These are phyloP conservation scores for Flaveria linearis DNA, from an alignment of 129 eudicot species.

Conservation along the genomic window DNA sequence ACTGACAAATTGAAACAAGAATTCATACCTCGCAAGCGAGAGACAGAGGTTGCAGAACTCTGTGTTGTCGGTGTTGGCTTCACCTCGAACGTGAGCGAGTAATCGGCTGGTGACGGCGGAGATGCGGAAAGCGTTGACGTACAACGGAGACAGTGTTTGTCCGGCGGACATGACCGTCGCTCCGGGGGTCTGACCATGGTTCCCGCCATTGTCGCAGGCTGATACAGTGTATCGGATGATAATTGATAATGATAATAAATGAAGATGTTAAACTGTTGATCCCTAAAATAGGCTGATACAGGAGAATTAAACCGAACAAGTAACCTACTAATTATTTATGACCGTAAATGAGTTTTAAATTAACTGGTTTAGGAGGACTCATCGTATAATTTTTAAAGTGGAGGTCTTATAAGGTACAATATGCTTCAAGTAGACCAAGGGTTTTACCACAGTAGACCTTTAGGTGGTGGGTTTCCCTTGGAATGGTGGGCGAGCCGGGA, in stretches of 20 bases:
- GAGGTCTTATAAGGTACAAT: too few relatives aligned
- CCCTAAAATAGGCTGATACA: too few relatives aligned
- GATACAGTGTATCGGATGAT: background rate
- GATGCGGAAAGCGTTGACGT: constrained; percentile 55
- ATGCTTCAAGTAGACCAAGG: too few relatives aligned
- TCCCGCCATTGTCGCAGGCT: constrained; percentile 7
- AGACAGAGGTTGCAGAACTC: constrained; percentile 81
- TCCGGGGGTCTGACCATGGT: constrained; percentile 24
- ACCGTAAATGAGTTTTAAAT: too few relatives aligned
- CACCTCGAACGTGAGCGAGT: constrained; percentile 29
- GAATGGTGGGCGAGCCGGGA: too few relatives aligned
- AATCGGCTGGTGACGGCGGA: constrained; percentile 59
- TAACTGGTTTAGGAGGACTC: too few relatives aligned
- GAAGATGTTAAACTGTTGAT: too few relatives aligned
- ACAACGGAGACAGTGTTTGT: constrained; percentile 39
- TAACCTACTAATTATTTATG: too few relatives aligned
- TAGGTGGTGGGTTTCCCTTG: too few relatives aligned
- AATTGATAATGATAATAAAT: background rate
- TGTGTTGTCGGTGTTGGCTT: constrained; percentile 25
- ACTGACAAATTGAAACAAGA: background rate
- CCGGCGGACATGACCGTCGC: background rate
- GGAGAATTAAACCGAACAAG: too few relatives aligned
- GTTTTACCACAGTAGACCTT: too few relatives aligned
- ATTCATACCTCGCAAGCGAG: constrained; percentile 63
- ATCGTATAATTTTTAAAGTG: too few relatives aligned